phyloP scores from a whole-genome alignment of 1,139 yeast genomes.

The Hansenula sp. region DNA sequence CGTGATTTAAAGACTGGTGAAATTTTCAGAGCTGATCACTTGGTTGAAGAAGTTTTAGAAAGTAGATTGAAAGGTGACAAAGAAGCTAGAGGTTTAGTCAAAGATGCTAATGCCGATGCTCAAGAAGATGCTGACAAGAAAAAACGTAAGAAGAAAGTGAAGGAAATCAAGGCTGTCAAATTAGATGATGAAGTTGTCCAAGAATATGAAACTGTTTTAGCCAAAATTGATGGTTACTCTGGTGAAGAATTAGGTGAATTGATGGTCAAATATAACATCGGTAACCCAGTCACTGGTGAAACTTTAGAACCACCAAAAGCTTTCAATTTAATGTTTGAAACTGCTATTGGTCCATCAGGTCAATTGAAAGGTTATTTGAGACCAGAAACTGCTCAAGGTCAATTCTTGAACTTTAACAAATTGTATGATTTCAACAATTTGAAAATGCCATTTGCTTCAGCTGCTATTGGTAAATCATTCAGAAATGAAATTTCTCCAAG shows the following conservation, averaged over 20 bases:
- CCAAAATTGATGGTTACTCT: slow-evolving; percentile 92
- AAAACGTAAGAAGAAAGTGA: slow-evolving; percentile 94
- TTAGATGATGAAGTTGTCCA: slow-evolving; percentile 73
- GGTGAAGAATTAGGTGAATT: slow-evolving; percentile 91
- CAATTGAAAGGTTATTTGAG: slow-evolving; percentile 91
- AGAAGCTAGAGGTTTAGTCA: slow-evolving; percentile 83
- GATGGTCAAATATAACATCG: slow-evolving; percentile 74
- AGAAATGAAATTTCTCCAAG: slow-evolving; percentile 99
- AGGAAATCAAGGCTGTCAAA: slow-evolving; percentile 86
- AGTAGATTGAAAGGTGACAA: slow-evolving; percentile 93
- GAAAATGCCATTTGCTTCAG: slow-evolving; percentile 98
- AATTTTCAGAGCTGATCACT: slow-evolving; percentile 97
- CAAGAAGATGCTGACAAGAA: slow-evolving; percentile 66
- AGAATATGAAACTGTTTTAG: slow-evolving; percentile 83
- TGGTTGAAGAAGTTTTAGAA: slow-evolving; percentile 96
- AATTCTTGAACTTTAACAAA: slow-evolving; percentile 91
- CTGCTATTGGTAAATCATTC: slow-evolving; percentile 97
- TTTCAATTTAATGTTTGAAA: slow-evolving; percentile 98
- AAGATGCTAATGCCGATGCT: slow-evolving; percentile 54
- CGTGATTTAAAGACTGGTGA: slow-evolving; percentile 94
- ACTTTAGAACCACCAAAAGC: slow-evolving; percentile 85
- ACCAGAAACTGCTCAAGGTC: slow-evolving; percentile 99
- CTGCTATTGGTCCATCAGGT: slow-evolving; percentile 99
- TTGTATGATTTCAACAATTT: slow-evolving; percentile 92
- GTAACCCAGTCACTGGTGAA: slow-evolving; percentile 88